phyloP scores from a whole-genome alignment of 75 land plant species.

The Picea glauca region DNA sequence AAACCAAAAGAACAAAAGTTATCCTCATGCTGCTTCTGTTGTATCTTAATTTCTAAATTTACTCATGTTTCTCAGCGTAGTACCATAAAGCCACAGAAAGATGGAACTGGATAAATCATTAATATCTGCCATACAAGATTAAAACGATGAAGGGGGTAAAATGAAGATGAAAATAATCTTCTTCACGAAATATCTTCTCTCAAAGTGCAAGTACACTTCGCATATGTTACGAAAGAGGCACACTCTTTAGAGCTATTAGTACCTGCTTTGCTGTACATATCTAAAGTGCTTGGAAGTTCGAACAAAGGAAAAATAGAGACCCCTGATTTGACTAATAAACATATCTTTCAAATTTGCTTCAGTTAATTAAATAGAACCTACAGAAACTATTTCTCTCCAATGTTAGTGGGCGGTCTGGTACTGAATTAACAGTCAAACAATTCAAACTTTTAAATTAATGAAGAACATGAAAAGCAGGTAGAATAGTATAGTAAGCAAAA shows the following conservation, averaged over 20 bases:
- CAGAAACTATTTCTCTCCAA: background rate
- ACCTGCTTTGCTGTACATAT: background rate
- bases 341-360: background rate
- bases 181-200: background rate
- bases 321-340: background rate
- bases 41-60: constrained; percentile 1
- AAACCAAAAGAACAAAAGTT: background rate
- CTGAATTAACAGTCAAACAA: background rate
- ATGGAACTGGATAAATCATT: background rate
- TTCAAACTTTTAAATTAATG: background rate
- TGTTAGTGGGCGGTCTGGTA: background rate
- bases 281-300: background rate
- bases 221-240: background rate
- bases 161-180: background rate
- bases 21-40: constrained; percentile 9
- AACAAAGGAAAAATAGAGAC: background rate
- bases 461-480: background rate
- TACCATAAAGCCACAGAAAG: background rate
- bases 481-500: background rate
- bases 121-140: background rate
- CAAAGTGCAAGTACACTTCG: background rate
- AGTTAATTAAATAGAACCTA: background rate
- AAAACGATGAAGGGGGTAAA: background rate
- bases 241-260: background rate
- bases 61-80: background rate